These are phyloP conservation scores for Colletotrichum limetticola DNA, from an alignment of 2,329 filamentous ascomycete genomes.

Conservation along the genomic window DNA sequence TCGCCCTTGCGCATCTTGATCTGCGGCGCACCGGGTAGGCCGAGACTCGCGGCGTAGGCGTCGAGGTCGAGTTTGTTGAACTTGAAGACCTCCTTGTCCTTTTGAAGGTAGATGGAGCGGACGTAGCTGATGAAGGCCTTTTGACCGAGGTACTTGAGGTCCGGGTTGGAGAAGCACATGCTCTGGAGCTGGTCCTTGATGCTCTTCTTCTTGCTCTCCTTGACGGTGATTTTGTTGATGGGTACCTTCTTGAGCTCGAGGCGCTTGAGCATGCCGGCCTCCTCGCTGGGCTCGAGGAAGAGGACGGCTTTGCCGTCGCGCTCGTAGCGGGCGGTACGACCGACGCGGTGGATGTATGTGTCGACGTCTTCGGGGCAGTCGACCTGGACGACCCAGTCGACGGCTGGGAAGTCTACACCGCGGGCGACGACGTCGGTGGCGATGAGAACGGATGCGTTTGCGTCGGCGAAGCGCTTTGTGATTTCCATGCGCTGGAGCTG, in stretches of 20 bases:
- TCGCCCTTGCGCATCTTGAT: conserved; percentile 95
- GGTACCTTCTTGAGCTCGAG: conserved; percentile 91
- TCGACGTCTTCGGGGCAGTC: conserved; percentile 97
- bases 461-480: conserved; percentile 81
- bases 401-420: conserved; percentile 94
- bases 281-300: conserved; percentile 92
- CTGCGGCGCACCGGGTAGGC: conserved; percentile 88
- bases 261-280: conserved; percentile 87
- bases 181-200: conserved; percentile 89
- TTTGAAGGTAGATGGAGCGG: conserved; percentile 86
- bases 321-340: conserved; percentile 93
- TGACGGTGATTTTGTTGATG: conserved; percentile 86
- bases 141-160: conserved; percentile 93
- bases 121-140: conserved; percentile 95
- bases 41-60: conserved; percentile 85
- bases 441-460: conserved; percentile 89
- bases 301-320: conserved; percentile 87
- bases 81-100: conserved; percentile 91
- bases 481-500: conserved; percentile 90
- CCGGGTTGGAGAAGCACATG: conserved; percentile 94
- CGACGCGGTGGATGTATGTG: conserved; percentile 97
- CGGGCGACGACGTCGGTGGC: conserved; percentile 95
- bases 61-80: conserved; percentile 86
- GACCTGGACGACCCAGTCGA: conserved; percentile 99
- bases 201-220: conserved; percentile 87